Conservation (phyloP, 345 rosid genomes). For the Salix brachista region DNA sequence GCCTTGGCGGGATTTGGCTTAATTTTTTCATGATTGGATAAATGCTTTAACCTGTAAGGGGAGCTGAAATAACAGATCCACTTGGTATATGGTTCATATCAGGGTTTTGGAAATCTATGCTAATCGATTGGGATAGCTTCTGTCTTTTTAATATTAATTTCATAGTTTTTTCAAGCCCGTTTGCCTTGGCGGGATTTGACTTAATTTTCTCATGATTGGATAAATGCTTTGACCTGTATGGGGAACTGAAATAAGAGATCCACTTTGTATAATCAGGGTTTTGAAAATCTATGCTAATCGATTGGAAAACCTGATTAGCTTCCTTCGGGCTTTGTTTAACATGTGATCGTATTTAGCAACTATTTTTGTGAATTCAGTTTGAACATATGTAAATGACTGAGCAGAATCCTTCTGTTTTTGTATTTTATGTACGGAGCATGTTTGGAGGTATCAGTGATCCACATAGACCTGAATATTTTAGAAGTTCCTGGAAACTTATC, state of each 20-base stretch:
- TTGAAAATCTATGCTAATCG: neutral
- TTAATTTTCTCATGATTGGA: conserved; percentile 5
- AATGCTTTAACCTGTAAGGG: neutral
- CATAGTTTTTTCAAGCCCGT: neutral
- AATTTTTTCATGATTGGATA: conserved; percentile 4
- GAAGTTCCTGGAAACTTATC: neutral
- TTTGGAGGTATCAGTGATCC: neutral
- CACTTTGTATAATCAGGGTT: neutral
- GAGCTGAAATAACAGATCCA: conserved; percentile 8
- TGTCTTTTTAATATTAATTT: neutral
- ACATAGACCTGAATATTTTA: neutral
- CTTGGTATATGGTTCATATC: neutral
- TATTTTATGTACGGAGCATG: neutral
- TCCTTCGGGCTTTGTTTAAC: neutral
- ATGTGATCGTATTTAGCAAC: neutral
- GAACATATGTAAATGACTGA: neutral
- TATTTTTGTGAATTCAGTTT: neutral
- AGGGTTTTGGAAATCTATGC: neutral
- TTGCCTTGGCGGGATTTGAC: neutral
- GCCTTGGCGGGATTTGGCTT: neutral
- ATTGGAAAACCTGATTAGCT: neutral
- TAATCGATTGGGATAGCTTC: neutral
- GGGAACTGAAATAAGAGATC: conserved; percentile 7
- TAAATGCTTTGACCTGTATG: neutral
- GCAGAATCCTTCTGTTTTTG: neutral